Evolutionary conservation across 2,329 filamentous ascomycete species (phyloP).

Genomic region (Simplicillium aogashimaense): DNA sequence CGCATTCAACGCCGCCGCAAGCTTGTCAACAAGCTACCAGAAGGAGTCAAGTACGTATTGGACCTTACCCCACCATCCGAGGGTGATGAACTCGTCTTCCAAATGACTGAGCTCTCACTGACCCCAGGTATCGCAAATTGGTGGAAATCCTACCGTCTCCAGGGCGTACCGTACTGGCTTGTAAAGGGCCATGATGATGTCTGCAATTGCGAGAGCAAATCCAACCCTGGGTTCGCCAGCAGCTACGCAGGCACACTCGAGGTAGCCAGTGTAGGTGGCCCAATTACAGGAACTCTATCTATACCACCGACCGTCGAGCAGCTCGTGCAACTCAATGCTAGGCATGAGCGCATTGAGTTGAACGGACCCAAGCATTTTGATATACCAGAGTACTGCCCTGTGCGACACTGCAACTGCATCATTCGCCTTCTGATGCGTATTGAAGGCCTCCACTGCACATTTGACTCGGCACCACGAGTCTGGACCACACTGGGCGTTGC

Average conservation of each 20-base stretch:
- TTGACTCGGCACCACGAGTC: conserved; percentile 57
- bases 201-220: conserved; percentile 17
- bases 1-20: conserved; percentile 26
- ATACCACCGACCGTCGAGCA: background rate
- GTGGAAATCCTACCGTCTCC: conserved; percentile 31
- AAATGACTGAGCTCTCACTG: conserved; percentile 48
- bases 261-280: background rate
- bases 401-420: conserved; percentile 54
- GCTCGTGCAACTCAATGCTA: background rate
- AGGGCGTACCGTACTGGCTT: conserved; percentile 15
- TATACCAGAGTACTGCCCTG: conserved; percentile 51
- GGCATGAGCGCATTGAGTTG: conserved; percentile 9
- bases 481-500: conserved; percentile 58
- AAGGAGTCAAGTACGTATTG: conserved; percentile 45
- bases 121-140: conserved; percentile 45
- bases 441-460: conserved; percentile 37
- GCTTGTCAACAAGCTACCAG: conserved; percentile 21
- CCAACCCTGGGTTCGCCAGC: background rate
- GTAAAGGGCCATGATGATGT: conserved; percentile 32
- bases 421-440: conserved; percentile 51
- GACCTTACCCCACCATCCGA: conserved; percentile 53
- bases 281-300: too few relatives aligned
- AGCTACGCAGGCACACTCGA: background rate
- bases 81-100: conserved; percentile 52
- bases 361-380: conserved; percentile 18